Evolutionary conservation across 1,284 basidiomycete genomes (phyloP), one percentile per base, ranked within the genome.

Genomic region (Boletus semigastroideus): DNA sequence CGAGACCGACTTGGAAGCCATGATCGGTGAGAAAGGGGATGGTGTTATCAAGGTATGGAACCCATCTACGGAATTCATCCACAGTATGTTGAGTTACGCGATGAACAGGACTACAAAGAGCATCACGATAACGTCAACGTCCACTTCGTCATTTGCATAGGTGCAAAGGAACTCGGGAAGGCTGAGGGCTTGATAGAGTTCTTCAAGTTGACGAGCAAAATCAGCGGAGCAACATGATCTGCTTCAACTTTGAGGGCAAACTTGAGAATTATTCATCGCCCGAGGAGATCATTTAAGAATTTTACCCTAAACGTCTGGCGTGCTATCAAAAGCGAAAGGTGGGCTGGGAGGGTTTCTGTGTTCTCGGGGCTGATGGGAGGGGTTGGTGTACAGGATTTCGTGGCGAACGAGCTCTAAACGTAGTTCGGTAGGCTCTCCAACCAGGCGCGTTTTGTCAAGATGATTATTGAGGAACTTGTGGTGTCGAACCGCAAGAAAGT

Each of bases 291-390:
- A 72, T 99, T 46, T 86, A 92, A 56, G 96, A 98, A 47, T 99
- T 98, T 69, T 99, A 92, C 70, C 89, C 92, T 40, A 76, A 89
- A 57, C 86, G 97, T 19, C 74, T 99, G 54, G 86, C 90, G 49
- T 95, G 84, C 72, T 99, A 98, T 67, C 92, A 94, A 72, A 91
- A 93, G 62, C 88, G 94, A 70, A 99, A 99, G 81, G 94, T 90
- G 52, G 22, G 42, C 39, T 36, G 5, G 6, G 3, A 44, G 25
- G n/a, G 7, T 14, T n/a, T 25, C 7, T 4, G 33, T 34, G 13
- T 44, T 37, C 1, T 28, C 8, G 20, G 16, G n/a, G 40, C 38
- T 61, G 45, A 56, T 11, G 22, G 1, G 22, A 28, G 16, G 2
- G 28, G 3, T 42, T 51, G 41, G 13, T n/a, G 37, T 4, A n/a